A percentile compares a stretch with the other conserved stretches of the same genome.
Evolutionary conservation across 2,329 filamentous ascomycete species (phyloP).

Genomic region (Cercospora sp.): DNA sequence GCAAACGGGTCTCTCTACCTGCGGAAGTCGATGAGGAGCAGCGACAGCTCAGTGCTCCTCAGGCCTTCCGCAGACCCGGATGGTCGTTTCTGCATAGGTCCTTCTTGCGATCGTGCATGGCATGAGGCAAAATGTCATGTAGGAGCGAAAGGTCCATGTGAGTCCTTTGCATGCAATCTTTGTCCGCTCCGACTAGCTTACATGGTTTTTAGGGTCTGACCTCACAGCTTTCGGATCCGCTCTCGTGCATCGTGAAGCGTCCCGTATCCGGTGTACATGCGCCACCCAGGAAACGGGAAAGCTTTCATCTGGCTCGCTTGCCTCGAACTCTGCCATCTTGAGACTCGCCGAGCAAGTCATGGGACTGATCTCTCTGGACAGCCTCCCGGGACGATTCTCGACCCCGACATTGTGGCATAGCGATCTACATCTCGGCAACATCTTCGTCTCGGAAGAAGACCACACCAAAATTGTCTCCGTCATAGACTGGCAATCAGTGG

Average conservation of each 20-base stretch:
- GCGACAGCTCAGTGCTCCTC: not conserved
- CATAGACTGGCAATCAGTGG: slow-evolving; percentile 15
- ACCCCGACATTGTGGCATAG: slow-evolving; percentile 14
- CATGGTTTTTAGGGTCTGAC: not conserved
- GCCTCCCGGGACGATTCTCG: slow-evolving; percentile 7
- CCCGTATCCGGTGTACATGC: not conserved
- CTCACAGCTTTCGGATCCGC: not conserved
- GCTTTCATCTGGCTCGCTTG: not conserved
- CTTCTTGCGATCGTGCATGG: not conserved
- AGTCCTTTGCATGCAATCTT: not conserved
- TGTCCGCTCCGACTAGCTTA: not conserved
- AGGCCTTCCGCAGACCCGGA: not conserved
- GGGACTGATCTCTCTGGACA: slow-evolving; percentile 3
- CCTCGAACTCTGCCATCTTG: not conserved
- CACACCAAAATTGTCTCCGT: slow-evolving; percentile 13
- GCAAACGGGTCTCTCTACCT: not conserved
- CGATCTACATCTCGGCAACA: slow-evolving; percentile 16
- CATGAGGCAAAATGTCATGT: not conserved
- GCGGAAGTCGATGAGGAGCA: not conserved
- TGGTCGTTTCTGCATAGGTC: not conserved
- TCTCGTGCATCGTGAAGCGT: not conserved
- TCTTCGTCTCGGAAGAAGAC: slow-evolving; percentile 14
- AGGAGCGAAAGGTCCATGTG: not conserved
- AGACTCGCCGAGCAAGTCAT: not conserved
- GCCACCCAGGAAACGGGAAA: not conserved